These are phyloP conservation scores for Lathyrus aphaca DNA, from an alignment of 306 rosid species.

Conservation along the genomic window DNA sequence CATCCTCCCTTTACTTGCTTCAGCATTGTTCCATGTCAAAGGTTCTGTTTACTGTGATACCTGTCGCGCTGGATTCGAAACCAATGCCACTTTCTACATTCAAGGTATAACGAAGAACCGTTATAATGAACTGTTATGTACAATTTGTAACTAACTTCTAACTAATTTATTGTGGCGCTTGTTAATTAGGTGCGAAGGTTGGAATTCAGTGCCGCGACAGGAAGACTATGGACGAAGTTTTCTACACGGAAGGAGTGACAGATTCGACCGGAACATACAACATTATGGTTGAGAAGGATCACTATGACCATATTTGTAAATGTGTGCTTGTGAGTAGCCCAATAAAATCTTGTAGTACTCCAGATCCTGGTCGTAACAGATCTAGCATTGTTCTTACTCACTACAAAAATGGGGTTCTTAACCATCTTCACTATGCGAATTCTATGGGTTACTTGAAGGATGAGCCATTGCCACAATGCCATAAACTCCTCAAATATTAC, in stretches of 20 bases:
- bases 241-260: conserved; percentile 50
- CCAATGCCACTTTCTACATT: conserved; percentile 56
- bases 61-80: conserved; percentile 81
- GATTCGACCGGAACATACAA: conserved; percentile 56
- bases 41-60: conserved; percentile 82
- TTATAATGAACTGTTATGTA: too few relatives aligned
- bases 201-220: conserved; percentile 60
- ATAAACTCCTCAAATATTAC: conserved; percentile 51
- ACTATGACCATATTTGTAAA: conserved; percentile 57
- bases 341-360: conserved; percentile 37
- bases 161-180: not conserved
- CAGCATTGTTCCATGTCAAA: conserved; percentile 34
- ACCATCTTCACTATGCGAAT: conserved; percentile 54
- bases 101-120: not conserved
- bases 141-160: too few relatives aligned
- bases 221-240: conserved; percentile 37
- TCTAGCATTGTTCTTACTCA: conserved; percentile 62
- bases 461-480: conserved; percentile 51
- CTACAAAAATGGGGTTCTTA: conserved; percentile 54
- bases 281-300: conserved; percentile 55
- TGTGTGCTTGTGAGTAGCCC: conserved; percentile 58
- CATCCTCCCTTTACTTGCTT: conserved; percentile 15
- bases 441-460: conserved; percentile 63
- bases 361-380: conserved; percentile 55
- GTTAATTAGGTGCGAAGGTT: conserved; percentile 65